Evolutionary conservation across 1,284 basidiomycete genomes (phyloP), one percentile per base, ranked within the genome.

Genomic region (Fomes fomentarius): DNA sequence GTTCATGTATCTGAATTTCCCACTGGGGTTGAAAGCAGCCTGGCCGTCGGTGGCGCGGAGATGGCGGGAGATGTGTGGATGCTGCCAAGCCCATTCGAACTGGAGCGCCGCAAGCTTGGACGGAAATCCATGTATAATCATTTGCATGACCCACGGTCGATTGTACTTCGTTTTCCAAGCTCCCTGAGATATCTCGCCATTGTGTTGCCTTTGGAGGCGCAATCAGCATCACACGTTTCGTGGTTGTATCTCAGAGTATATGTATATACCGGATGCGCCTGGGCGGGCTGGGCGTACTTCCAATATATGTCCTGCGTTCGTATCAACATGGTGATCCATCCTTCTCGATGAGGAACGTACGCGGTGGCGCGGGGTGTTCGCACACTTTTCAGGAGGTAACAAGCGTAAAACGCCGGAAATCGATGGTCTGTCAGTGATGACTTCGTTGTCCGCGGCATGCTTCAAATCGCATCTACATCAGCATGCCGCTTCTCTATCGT

Each of bases 51-150:
- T 63, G 52, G 76, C 76, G 26, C 79, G 76, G 31, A 87, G 71
- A 68, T 85, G 82, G n/a, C 84, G 74, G 3, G 84, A 84, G 26
- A 74, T 65, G 57, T 82, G 70, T 12, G 83, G 83, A 65, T 94
- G 87, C 66, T 94, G 92, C 93, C 93, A 96, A 15, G 93, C 93
- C 92, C 93, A 95, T 73, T 96, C 93, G 65, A 94, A 95, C 72
- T 94, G 83, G 3, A 95, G 76, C 0, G 94, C 93, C 0, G 91
- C 83, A 21, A 94, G 76, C 68, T 88, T 89, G 53, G 90, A 93
- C 0, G 93, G 91, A 67, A 96, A 96, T 5, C 93, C 93, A 66
- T 91, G 82, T 0, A 96, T 91, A 48, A 95, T 87, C 81, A 93
- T 84, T 56, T 93, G 89, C 90, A 94, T 94, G 38, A 87, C 83